A percentile compares a stretch with the other conserved stretches of the same genome.
These are phyloP conservation scores for Hemisphaericaspora lyxosophila DNA, from an alignment of 1,139 yeast genomes.

Conservation along the genomic window DNA sequence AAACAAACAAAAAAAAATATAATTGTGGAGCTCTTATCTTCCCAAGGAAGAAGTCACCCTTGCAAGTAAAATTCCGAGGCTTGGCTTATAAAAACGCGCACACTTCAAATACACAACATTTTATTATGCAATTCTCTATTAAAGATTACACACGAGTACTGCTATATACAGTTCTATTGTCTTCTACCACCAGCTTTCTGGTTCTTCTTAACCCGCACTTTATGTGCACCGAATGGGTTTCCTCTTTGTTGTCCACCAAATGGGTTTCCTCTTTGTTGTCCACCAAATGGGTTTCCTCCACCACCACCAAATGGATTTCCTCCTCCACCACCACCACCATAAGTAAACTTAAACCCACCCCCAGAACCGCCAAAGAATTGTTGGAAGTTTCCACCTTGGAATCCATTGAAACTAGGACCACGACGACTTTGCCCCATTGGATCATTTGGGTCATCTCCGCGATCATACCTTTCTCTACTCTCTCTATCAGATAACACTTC, in stretches of 20 bases:
- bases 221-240: constrained; percentile 17
- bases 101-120: not conserved
- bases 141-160: not conserved
- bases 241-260: too few relatives aligned
- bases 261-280: constrained; percentile 17
- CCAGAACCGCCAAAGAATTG: constrained; percentile 15
- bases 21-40: not conserved
- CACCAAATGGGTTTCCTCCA: constrained; percentile 15
- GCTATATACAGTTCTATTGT: not conserved
- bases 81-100: not conserved
- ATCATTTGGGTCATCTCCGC: constrained; percentile 63
- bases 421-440: constrained; percentile 19
- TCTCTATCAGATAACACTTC: constrained; percentile 75
- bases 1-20: too few relatives aligned
- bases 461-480: constrained; percentile 64
- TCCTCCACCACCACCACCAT: constrained; percentile 12
- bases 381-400: constrained; percentile 15
- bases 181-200: constrained; percentile 6
- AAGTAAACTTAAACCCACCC: constrained; percentile 4
- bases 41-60: not conserved
- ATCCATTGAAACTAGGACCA: constrained; percentile 10
- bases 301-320: not conserved
- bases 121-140: not conserved
- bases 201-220: constrained; percentile 21
- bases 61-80: not conserved